A percentile compares a stretch with the other conserved stretches of the same genome.
Conservation (phyloP, 1,284 basidiomycete species). For the Neonothopanus nambi region DNA sequence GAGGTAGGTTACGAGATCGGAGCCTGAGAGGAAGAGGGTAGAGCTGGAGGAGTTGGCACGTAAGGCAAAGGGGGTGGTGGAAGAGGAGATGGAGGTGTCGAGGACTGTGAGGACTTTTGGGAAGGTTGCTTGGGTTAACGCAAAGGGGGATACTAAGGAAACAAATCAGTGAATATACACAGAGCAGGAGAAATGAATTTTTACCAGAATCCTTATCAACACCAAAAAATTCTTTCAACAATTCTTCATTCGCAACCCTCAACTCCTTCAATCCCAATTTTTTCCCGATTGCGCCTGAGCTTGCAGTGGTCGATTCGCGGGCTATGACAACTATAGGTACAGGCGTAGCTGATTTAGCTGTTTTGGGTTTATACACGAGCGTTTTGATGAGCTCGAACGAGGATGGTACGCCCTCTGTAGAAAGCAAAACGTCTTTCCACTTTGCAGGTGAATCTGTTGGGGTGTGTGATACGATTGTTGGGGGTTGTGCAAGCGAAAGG, state of each 20-base stretch:
- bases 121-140: slow-evolving; percentile 70
- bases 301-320: slow-evolving; percentile 80
- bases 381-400: slow-evolving; percentile 78
- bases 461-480: slow-evolving; percentile 51
- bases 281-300: slow-evolving; percentile 75
- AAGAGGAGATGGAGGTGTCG: slow-evolving; percentile 73
- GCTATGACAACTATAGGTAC: slow-evolving; percentile 89
- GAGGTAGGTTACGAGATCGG: slow-evolving; percentile 75
- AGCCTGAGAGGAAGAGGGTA: slow-evolving; percentile 77
- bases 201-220: slow-evolving; percentile 86
- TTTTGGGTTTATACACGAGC: slow-evolving; percentile 89
- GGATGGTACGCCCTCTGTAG: slow-evolving; percentile 48
- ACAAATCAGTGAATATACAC: slow-evolving; percentile 2
- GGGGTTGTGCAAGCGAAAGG: slow-evolving; percentile 57
- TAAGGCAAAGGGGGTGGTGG: slow-evolving; percentile 68
- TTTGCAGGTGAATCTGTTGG: slow-evolving; percentile 61
- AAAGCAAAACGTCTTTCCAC: slow-evolving; percentile 67
- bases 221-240: slow-evolving; percentile 83
- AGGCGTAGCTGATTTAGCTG: slow-evolving; percentile 83
- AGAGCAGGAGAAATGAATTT: slow-evolving; percentile 31
- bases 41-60: slow-evolving; percentile 71
- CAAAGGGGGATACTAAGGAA: slow-evolving; percentile 75
- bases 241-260: slow-evolving; percentile 84
- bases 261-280: slow-evolving; percentile 89
- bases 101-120: slow-evolving; percentile 78